Percentiles rank a stretch among this genome's conserved stretches.
These are phyloP conservation scores for Phalaenopsis hybrid DNA, from an alignment of 116 monocot genomes.

Conservation along the genomic window DNA sequence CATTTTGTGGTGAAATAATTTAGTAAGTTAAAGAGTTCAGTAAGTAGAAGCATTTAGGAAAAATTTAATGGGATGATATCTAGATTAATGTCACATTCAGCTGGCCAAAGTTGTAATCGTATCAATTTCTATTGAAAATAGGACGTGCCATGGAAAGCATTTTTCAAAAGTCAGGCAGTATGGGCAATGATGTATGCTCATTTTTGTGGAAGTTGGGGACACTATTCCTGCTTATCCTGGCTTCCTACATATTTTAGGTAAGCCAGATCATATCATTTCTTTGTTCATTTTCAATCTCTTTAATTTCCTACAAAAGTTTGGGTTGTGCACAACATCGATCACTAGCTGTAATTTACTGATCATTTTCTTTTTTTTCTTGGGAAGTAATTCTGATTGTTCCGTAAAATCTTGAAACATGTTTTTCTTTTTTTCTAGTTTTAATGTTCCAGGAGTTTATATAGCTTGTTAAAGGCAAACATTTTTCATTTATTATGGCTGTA, in stretches of 20 bases:
- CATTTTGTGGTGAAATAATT: background rate
- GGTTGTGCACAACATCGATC: background rate
- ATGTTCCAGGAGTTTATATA: background rate
- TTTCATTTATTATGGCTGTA: background rate
- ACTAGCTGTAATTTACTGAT: background rate
- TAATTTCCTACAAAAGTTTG: background rate
- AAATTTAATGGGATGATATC: background rate
- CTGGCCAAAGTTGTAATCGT: background rate
- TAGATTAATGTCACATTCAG: background rate
- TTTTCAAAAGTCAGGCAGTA: constrained; percentile 79
- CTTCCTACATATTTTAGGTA: constrained; percentile 97
- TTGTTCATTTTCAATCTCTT: background rate
- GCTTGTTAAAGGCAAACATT: background rate
- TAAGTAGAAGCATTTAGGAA: background rate
- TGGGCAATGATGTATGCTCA: constrained; percentile 99
- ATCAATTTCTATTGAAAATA: constrained; percentile 22
- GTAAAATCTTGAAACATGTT: background rate
- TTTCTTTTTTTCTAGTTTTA: background rate
- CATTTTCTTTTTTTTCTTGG: background rate
- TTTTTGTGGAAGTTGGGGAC: constrained; percentile 99
- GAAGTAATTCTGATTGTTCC: background rate
- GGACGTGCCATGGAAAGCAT: constrained; percentile 88
- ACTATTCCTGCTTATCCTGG: constrained; percentile 96
- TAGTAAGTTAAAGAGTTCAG: background rate
- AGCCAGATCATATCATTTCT: background rate